Evolutionary conservation across 495 filamentous ascomycete species (phyloP).

Genomic region (Rusavskia elegans): DNA sequence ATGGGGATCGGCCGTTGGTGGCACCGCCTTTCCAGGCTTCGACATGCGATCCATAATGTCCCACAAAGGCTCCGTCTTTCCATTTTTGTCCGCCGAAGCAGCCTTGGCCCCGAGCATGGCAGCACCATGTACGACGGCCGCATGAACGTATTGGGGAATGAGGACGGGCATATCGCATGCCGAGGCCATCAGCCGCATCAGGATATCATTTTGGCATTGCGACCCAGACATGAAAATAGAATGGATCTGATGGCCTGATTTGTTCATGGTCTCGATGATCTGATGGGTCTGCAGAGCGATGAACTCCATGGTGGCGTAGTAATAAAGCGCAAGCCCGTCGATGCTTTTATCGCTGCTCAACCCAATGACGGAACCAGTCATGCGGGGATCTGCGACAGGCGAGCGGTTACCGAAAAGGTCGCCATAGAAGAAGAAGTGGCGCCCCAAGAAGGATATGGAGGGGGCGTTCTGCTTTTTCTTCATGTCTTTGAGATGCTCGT

Average conservation of each 20-base stretch:
- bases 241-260: slow-evolving; percentile 61
- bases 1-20: slow-evolving; percentile 47
- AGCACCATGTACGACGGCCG: slow-evolving; percentile 91
- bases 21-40: slow-evolving; percentile 73
- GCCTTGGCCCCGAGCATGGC: slow-evolving; percentile 96
- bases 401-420: slow-evolving; percentile 97
- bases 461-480: slow-evolving; percentile 49
- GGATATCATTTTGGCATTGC: slow-evolving; percentile 86
- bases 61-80: slow-evolving; percentile 77
- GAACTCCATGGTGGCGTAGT: slow-evolving; percentile 92
- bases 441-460: slow-evolving; percentile 63
- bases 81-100: slow-evolving; percentile 57
- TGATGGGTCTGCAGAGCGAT: slow-evolving; percentile 92
- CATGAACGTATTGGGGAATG: slow-evolving; percentile 81
- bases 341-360: slow-evolving; percentile 70
- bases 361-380: slow-evolving; percentile 79
- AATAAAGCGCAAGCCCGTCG: slow-evolving; percentile 74
- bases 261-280: slow-evolving; percentile 87
- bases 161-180: slow-evolving; percentile 82
- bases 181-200: slow-evolving; percentile 81
- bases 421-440: slow-evolving; percentile 96
- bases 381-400: slow-evolving; percentile 77
- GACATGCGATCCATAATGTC: slow-evolving; percentile 95
- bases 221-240: slow-evolving; percentile 98
- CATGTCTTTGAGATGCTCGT: slow-evolving; percentile 71